These are phyloP conservation scores for Nectriaceae sp. DNA, from an alignment of 2,329 filamentous ascomycete species.

Conservation along the genomic window DNA sequence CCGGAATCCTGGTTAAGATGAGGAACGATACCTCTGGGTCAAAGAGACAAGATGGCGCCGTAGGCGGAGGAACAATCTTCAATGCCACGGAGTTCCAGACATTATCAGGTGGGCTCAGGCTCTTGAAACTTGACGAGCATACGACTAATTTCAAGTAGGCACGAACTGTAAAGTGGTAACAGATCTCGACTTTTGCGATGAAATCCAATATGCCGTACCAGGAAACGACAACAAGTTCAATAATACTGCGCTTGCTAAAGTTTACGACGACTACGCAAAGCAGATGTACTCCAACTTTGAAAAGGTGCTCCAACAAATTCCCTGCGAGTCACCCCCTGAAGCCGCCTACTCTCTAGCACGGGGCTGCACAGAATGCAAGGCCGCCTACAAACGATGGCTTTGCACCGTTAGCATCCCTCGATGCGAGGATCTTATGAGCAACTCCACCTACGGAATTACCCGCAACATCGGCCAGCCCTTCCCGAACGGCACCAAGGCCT, in stretches of 20 bases:
- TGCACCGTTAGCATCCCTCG: slow-evolving; percentile 91
- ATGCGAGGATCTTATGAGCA: slow-evolving; percentile 77
- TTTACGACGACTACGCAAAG: slow-evolving; percentile 78
- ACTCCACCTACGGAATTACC: slow-evolving; percentile 43
- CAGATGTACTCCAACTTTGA: slow-evolving; percentile 75
- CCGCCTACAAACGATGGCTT: slow-evolving; percentile 91
- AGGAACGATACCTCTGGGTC: slow-evolving; percentile 48
- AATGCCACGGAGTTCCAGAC: slow-evolving; percentile 73
- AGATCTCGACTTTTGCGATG: slow-evolving; percentile 84
- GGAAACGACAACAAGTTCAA: slow-evolving; percentile 68
- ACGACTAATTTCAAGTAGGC: slow-evolving; percentile 44
- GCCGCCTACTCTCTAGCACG: slow-evolving; percentile 81
- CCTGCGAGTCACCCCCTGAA: slow-evolving; percentile 75
- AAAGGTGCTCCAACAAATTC: slow-evolving; percentile 79
- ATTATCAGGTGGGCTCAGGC: slow-evolving; percentile 64
- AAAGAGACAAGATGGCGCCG: slow-evolving; percentile 40
- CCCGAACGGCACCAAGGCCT: slow-evolving; percentile 64
- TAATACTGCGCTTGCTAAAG: slow-evolving; percentile 62
- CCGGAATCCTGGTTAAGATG: slow-evolving; percentile 70
- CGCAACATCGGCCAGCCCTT: slow-evolving; percentile 75
- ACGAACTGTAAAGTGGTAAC: slow-evolving; percentile 84
- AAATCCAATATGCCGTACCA: slow-evolving; percentile 89
- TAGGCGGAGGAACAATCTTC: slow-evolving; percentile 76
- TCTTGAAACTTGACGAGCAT: not conserved
- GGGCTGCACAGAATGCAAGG: slow-evolving; percentile 72